phyloP scores from a whole-genome alignment of 257 asterid genomes.

The Datura wrightii region DNA sequence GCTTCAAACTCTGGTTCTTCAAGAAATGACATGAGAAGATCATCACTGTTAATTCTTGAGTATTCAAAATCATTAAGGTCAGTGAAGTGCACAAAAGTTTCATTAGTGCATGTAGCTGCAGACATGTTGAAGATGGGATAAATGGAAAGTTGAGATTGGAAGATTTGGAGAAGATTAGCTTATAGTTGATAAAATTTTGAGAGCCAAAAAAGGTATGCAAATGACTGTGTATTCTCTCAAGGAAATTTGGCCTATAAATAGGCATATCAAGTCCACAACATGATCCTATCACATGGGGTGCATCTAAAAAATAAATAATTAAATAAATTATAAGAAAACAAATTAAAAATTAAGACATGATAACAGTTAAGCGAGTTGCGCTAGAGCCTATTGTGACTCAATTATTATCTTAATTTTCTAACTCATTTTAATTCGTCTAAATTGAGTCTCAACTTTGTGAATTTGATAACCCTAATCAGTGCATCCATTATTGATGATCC shows the following conservation, averaged over 20 bases:
- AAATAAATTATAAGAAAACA: too few relatives aligned
- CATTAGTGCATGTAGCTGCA: not conserved
- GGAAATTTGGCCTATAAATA: not conserved
- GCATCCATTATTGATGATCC: slow-evolving; percentile 8
- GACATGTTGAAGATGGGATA: not conserved
- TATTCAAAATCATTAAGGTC: not conserved
- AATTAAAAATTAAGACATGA: too few relatives aligned
- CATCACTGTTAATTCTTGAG: not conserved
- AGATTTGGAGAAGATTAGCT: not conserved
- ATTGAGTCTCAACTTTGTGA: not conserved
- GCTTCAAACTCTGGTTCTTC: slow-evolving; percentile 25
- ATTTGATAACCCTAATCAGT: not conserved
- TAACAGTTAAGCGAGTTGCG: too few relatives aligned
- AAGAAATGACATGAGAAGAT: slow-evolving; percentile 22
- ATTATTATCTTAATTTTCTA: too few relatives aligned
- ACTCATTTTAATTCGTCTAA: not conserved
- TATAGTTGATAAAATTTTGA: not conserved
- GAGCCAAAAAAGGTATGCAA: not conserved
- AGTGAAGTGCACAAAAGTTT: not conserved
- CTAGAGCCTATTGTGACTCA: too few relatives aligned
- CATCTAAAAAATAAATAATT: too few relatives aligned
- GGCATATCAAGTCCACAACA: not conserved
- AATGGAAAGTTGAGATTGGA: slow-evolving; percentile 3
- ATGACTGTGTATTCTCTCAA: not conserved
- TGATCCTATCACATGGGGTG: slow-evolving; percentile 14